Conservation (phyloP, 2,329 filamentous ascomycete genomes). For the Coniochaeta ligniaria region DNA sequence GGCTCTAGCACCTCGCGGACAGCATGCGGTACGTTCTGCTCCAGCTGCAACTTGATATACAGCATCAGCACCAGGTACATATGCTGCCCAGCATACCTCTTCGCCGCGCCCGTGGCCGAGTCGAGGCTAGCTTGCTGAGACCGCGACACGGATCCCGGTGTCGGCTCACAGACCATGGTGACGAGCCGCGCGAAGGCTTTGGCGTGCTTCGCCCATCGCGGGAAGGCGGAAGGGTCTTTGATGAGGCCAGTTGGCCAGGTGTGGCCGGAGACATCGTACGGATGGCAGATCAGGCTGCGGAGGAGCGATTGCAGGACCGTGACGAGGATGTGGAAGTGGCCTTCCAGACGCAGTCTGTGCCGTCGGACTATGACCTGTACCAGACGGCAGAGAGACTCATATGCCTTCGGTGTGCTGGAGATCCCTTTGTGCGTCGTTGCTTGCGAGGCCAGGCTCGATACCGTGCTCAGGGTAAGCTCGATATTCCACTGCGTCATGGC, state of each 20-base stretch:
- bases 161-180: conserved; percentile 37
- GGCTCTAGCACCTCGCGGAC: conserved; percentile 50
- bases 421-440: conserved; percentile 14
- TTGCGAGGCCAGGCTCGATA: conserved; percentile 26
- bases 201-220: conserved; percentile 34
- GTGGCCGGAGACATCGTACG: conserved; percentile 15
- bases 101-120: conserved; percentile 54
- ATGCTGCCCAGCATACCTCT: conserved; percentile 52
- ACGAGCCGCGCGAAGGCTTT: conserved; percentile 46
- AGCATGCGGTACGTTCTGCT: conserved; percentile 39
- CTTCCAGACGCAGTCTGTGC: conserved; percentile 53
- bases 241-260: conserved; percentile 11
- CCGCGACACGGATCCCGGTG: conserved; percentile 14
- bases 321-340: conserved; percentile 53
- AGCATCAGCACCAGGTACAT: conserved; percentile 54
- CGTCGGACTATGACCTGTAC: conserved; percentile 50
- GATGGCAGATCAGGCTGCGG: conserved; percentile 37
- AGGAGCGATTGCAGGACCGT: conserved; percentile 49
- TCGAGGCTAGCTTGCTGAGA: conserved; percentile 40
- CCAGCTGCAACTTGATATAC: conserved; percentile 56
- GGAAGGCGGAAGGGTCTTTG: conserved; percentile 20
- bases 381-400: conserved; percentile 42
- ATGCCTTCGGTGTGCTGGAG: conserved; percentile 28
- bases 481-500: conserved; percentile 53
- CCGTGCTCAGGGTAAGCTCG: conserved; percentile 41